Conservation (phyloP, 2,329 filamentous ascomycete species). For the Macroventuria anomochaeta region DNA sequence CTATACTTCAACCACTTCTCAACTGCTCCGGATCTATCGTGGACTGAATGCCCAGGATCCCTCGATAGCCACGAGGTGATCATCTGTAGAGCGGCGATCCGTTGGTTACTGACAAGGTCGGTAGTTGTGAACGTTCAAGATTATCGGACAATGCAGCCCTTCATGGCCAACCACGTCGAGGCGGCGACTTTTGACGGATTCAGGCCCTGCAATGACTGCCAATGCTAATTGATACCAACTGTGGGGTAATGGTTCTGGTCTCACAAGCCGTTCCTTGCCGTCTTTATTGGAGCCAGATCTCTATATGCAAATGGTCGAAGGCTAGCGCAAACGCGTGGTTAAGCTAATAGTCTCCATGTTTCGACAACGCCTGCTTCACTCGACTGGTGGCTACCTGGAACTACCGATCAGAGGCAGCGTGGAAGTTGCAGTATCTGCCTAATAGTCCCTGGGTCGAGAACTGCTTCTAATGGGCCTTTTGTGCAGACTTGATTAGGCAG, state of each 20-base stretch:
- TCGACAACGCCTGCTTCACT: no score
- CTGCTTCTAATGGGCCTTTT: neutral
- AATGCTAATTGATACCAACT: neutral
- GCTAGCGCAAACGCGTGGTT: neutral
- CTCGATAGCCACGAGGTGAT: conserved; percentile 4
- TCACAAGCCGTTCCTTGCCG: neutral
- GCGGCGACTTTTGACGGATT: neutral
- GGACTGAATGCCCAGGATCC: neutral
- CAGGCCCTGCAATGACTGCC: neutral
- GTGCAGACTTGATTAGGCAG: neutral
- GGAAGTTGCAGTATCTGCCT: no score
- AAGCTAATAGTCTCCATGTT: no score
- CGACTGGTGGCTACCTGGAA: no score
- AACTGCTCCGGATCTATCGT: neutral
- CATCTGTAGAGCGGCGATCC: neutral
- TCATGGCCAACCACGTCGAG: neutral
- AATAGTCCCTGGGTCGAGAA: no score
- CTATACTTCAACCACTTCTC: neutral
- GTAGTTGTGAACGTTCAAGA: neutral
- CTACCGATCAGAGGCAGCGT: no score
- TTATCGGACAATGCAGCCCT: neutral
- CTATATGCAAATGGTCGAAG: neutral
- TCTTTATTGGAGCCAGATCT: no score
- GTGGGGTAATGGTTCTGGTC: neutral
- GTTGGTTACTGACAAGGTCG: neutral